These are phyloP conservation scores for Stereum hirsutum DNA, from an alignment of 1,284 basidiomycete genomes.

Conservation along the genomic window DNA sequence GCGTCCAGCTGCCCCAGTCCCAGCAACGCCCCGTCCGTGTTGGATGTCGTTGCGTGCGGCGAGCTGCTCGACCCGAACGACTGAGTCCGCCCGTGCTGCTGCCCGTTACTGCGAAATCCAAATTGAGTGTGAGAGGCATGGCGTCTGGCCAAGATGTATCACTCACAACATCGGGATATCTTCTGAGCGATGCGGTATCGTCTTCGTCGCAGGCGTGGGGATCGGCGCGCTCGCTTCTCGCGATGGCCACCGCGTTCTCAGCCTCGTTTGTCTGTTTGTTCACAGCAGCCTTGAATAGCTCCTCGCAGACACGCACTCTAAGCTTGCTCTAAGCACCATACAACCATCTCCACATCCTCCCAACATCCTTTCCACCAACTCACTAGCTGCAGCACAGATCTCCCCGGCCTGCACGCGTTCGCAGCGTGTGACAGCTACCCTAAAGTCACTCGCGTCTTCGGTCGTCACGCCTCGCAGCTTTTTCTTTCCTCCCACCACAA, in stretches of 20 bases:
- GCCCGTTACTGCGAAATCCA: neutral
- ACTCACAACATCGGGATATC: neutral
- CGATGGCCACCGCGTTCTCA: too few relatives aligned
- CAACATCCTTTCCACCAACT: neutral
- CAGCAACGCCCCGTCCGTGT: neutral
- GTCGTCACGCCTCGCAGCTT: neutral
- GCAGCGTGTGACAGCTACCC: too few relatives aligned
- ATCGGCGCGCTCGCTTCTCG: neutral
- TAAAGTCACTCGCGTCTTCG: neutral
- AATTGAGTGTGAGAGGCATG: neutral
- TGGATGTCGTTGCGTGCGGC: neutral
- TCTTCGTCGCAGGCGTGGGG: neutral
- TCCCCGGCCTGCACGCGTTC: too few relatives aligned
- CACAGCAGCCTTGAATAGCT: neutral
- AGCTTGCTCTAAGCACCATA: neutral
- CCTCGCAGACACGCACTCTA: neutral
- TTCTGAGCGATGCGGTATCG: neutral
- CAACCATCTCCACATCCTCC: neutral
- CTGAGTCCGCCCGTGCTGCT: neutral
- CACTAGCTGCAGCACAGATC: too few relatives aligned
- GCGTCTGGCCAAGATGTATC: neutral
- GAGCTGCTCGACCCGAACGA: neutral
- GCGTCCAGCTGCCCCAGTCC: slow-evolving; percentile 12
- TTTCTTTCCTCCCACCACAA: slow-evolving; percentile 11
- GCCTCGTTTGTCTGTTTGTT: too few relatives aligned